A percentile compares a stretch with the other conserved stretches of the same genome.
Evolutionary conservation across 371 early-diverging fungal genomes (phyloP).

Genomic region (Mucor mucedo): DNA sequence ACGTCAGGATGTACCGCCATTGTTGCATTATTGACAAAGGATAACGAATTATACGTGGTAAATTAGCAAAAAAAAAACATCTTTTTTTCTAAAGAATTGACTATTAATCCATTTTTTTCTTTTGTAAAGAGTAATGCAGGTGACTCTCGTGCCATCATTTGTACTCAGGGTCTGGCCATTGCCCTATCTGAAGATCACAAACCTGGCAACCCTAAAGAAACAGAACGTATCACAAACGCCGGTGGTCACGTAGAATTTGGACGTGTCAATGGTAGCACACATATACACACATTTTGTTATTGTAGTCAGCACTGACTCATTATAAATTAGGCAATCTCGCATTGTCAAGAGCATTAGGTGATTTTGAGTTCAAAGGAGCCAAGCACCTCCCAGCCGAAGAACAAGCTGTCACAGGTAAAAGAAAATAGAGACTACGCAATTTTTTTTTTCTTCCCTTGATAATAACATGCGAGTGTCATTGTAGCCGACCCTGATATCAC

Average conservation of each 20-base stretch:
- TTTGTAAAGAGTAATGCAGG: conserved; percentile 85
- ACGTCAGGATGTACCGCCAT: conserved; percentile 97
- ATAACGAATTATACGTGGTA: conserved; percentile 53
- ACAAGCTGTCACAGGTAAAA: conserved; percentile 92
- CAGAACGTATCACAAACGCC: conserved; percentile 79
- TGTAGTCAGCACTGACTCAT: background rate
- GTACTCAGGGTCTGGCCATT: conserved; percentile 71
- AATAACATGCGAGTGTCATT: too few species aligned
- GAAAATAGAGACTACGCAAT: background rate
- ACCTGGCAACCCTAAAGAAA: conserved; percentile 82
- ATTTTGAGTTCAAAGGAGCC: conserved; percentile 93
- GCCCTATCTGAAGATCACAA: conserved; percentile 95
- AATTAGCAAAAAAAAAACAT: too few species aligned
- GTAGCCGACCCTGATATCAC: conserved; percentile 90
- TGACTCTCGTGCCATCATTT: conserved; percentile 91
- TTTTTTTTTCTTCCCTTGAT: too few species aligned
- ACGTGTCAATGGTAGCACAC: conserved; percentile 86
- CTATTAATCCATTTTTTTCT: background rate
- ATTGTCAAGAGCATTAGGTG: conserved; percentile 94
- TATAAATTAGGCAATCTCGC: conserved; percentile 78
- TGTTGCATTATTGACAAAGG: conserved; percentile 76
- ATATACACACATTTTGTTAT: too few species aligned
- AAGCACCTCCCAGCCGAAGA: conserved; percentile 74
- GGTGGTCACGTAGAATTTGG: conserved; percentile 96
- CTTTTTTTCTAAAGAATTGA: background rate